phyloP scores from a whole-genome alignment of 1,284 basidiomycete species.

The Moesziomyces antarcticus region DNA sequence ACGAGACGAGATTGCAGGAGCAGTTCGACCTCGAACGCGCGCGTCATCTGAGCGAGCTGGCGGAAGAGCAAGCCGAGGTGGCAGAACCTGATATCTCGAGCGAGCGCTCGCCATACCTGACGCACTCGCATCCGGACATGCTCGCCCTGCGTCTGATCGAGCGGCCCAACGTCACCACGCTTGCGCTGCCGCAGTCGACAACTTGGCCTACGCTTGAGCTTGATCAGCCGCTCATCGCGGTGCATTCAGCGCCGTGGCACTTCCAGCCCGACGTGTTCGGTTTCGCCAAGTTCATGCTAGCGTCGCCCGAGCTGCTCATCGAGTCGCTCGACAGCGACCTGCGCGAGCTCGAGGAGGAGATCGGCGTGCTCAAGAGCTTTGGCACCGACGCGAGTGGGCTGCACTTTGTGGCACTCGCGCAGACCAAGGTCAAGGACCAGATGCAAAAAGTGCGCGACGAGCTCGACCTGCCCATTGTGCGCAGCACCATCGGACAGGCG shows the following conservation, averaged over 20 bases:
- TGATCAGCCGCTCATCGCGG: constrained; percentile 75
- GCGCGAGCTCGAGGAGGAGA: constrained; percentile 77
- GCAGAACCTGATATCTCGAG: constrained; percentile 9
- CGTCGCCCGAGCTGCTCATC: constrained; percentile 81
- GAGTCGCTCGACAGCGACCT: constrained; percentile 80
- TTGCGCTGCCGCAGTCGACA: constrained; percentile 89
- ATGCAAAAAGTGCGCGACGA: constrained; percentile 57
- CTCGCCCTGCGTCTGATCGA: constrained; percentile 86
- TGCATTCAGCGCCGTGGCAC: constrained; percentile 91
- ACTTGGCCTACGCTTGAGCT: constrained; percentile 79
- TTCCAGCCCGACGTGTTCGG: constrained; percentile 91
- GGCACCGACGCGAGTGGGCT: constrained; percentile 80
- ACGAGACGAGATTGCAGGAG: constrained; percentile 33
- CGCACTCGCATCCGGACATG: constrained; percentile 69
- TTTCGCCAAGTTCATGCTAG: constrained; percentile 95
- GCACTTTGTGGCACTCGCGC: constrained; percentile 81
- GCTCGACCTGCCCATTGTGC: constrained; percentile 53
- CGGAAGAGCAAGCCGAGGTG: constrained; percentile 12
- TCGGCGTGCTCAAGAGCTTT: constrained; percentile 66
- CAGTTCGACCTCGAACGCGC: constrained; percentile 29
- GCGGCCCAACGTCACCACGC: constrained; percentile 90
- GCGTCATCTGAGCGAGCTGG: constrained; percentile 18
- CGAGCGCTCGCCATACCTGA: constrained; percentile 17
- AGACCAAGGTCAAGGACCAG: constrained; percentile 59
- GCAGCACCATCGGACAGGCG: constrained; percentile 63